Percentiles rank a stretch among this genome's conserved stretches.
Conservation (phyloP, 2,329 filamentous ascomycete genomes). For the Cladosporium sp. region DNA sequence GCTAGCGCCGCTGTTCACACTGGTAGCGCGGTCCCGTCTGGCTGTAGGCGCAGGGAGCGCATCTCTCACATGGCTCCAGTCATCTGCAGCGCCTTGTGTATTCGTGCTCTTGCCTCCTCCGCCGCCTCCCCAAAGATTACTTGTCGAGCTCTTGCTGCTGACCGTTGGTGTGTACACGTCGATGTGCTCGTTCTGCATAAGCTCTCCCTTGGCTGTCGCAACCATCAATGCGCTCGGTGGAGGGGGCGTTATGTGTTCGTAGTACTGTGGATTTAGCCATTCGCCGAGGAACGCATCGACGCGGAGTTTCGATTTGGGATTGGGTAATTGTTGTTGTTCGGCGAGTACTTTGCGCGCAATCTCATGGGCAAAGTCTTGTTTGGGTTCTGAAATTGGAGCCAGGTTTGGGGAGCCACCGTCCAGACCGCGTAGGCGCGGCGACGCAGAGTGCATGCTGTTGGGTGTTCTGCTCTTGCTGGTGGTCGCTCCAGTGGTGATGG, state of each 20-base stretch:
- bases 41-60: conserved; percentile 41
- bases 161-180: conserved; percentile 45
- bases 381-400: conserved; percentile 41
- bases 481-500: conserved; percentile 35
- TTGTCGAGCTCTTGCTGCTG: conserved; percentile 38
- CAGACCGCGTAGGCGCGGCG: conserved; percentile 34
- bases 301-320: conserved; percentile 65
- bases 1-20: conserved; percentile 36
- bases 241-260: conserved; percentile 86
- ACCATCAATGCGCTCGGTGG: conserved; percentile 86
- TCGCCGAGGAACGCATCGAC: conserved; percentile 93
- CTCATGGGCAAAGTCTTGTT: conserved; percentile 42
- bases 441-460: conserved; percentile 36
- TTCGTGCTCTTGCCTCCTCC: conserved; percentile 26
- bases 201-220: conserved; percentile 80
- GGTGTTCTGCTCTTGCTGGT: conserved; percentile 33
- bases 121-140: conserved; percentile 52
- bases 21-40: conserved; percentile 51
- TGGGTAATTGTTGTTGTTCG: conserved; percentile 36
- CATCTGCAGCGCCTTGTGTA: conserved; percentile 29
- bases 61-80: conserved; percentile 34
- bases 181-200: conserved; percentile 73
- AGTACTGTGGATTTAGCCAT: conserved; percentile 93
- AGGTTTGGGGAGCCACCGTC: conserved; percentile 32
- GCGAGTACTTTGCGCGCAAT: conserved; percentile 38